Conservation (phyloP, 306 rosid species). For the Glycine tomentella region DNA sequence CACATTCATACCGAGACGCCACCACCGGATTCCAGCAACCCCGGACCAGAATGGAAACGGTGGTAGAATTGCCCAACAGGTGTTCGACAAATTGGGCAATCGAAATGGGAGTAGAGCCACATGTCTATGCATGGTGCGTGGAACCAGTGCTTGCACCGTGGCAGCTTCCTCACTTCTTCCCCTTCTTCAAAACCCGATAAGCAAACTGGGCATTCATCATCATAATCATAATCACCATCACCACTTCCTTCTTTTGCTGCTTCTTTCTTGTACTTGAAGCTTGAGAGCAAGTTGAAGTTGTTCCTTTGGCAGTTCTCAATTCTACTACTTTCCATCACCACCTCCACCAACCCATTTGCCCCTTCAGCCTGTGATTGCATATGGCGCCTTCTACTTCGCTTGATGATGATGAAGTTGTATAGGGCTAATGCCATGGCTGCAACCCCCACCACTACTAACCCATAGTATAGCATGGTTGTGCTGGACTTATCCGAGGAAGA, state of each 20-base stretch:
- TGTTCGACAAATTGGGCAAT: slow-evolving; percentile 85
- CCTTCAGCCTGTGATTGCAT: slow-evolving; percentile 24
- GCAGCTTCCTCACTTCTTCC: slow-evolving; percentile 73
- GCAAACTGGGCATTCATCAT: slow-evolving; percentile 73
- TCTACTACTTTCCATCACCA: slow-evolving; percentile 37
- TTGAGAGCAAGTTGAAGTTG: slow-evolving; percentile 49
- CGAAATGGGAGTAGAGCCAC: slow-evolving; percentile 88
- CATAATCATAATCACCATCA: not conserved
- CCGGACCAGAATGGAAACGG: slow-evolving; percentile 3
- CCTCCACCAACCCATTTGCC: slow-evolving; percentile 20
- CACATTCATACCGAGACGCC: slow-evolving; percentile 13
- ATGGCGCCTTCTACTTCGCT: slow-evolving; percentile 50
- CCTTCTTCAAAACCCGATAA: slow-evolving; percentile 83
- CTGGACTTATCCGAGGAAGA: slow-evolving; percentile 45
- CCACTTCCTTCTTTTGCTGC: not conserved
- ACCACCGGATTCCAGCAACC: slow-evolving; percentile 28
- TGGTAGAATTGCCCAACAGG: slow-evolving; percentile 34
- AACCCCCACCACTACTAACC: slow-evolving; percentile 66
- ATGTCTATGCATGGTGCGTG: slow-evolving; percentile 79
- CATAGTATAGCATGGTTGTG: slow-evolving; percentile 68
- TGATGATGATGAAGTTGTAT: slow-evolving; percentile 66
- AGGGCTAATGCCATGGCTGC: slow-evolving; percentile 59
- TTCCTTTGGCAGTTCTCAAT: slow-evolving; percentile 45
- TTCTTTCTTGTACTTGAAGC: slow-evolving; percentile 66
- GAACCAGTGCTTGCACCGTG: slow-evolving; percentile 71